A percentile compares a stretch with the other conserved stretches of the same genome.
These are phyloP conservation scores for Lactifluus subvellereus DNA, from an alignment of 768 basidiomycete species.

Conservation along the genomic window DNA sequence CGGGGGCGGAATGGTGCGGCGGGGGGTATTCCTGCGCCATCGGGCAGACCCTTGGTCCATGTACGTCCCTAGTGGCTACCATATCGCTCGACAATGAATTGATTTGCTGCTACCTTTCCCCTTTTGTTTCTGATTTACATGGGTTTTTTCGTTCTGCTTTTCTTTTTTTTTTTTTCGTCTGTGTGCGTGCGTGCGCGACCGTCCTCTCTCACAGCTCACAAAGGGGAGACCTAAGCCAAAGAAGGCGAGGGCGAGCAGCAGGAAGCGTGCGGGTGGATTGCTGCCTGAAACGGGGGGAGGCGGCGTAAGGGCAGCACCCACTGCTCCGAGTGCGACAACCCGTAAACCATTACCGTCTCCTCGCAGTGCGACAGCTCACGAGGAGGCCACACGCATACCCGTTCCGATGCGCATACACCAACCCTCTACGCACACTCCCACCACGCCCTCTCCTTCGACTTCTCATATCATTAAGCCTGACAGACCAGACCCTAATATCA, in stretches of 20 bases:
- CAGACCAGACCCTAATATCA: constrained; percentile 17
- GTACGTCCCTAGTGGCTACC: constrained; percentile 74
- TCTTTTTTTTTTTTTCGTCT: constrained; percentile 30
- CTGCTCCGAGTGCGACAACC: not conserved
- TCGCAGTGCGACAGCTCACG: not conserved
- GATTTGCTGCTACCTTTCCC: constrained; percentile 14
- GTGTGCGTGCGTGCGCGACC: constrained; percentile 9
- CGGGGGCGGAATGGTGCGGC: constrained; percentile 24
- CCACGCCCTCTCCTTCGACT: not conserved
- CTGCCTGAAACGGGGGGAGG: not conserved
- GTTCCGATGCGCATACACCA: not conserved
- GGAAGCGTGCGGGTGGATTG: not conserved
- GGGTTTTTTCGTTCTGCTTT: constrained; percentile 4
- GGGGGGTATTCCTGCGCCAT: constrained; percentile 36
- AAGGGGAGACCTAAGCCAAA: constrained; percentile 54
- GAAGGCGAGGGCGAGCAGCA: constrained; percentile 16
- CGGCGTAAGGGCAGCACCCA: not conserved
- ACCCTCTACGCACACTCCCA: not conserved
- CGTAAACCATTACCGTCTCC: not conserved
- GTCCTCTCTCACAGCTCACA: constrained; percentile 51
- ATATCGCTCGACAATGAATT: constrained; percentile 26
- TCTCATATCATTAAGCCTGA: not conserved
- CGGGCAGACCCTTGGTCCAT: constrained; percentile 71
- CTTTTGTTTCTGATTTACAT: constrained; percentile 23
- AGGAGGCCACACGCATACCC: not conserved